A percentile compares a stretch with the other conserved stretches of the same genome.
phyloP scores from a whole-genome alignment of 441 rosid species.

The Erodium moschatum region DNA sequence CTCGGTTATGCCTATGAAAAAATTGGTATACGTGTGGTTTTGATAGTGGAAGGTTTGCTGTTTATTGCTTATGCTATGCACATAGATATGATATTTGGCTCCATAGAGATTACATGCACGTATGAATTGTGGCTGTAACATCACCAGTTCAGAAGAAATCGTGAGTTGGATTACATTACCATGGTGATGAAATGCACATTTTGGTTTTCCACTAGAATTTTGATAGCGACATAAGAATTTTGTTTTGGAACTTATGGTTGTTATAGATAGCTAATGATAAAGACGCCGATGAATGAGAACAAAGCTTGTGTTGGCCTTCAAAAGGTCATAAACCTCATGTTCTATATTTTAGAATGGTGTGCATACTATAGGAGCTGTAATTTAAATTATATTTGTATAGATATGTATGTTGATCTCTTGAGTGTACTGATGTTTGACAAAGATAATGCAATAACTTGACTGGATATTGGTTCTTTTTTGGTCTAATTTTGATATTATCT shows the following conservation, averaged over 20 bases:
- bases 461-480: background rate
- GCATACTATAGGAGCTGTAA: background rate
- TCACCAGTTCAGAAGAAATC: background rate
- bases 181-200: background rate
- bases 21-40: background rate
- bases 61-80: no score
- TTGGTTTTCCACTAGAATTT: background rate
- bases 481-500: background rate
- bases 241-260: background rate
- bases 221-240: background rate
- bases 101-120: background rate
- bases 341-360: background rate
- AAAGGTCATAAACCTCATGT: background rate
- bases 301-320: background rate
- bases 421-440: background rate
- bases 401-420: background rate
- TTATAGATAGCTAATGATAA: background rate
- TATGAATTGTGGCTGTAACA: background rate
- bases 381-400: background rate
- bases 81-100: background rate
- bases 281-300: background rate
- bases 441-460: background rate
- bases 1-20: background rate
- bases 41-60: background rate
- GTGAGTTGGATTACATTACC: background rate